Evolutionary conservation across 768 basidiomycete genomes (phyloP).

Genomic region (Lyophyllum shimeji): DNA sequence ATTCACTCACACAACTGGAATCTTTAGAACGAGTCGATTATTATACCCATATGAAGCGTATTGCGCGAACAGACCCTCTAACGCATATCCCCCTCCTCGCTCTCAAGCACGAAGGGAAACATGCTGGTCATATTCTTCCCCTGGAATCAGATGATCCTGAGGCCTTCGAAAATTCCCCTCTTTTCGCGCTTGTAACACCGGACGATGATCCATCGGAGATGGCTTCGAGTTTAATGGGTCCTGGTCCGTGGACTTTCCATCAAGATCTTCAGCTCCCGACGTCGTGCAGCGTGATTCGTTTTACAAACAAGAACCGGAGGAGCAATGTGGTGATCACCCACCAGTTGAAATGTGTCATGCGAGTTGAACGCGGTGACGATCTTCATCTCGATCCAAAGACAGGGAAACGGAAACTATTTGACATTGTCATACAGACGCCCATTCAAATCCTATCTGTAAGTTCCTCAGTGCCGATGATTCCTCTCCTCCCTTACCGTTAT

Average conservation of each 20-base stretch:
- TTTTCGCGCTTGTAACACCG: constrained; percentile 48
- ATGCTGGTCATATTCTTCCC: constrained; percentile 69
- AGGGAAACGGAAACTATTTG: constrained; percentile 79
- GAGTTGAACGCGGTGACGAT: constrained; percentile 83
- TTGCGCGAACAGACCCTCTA: constrained; percentile 69
- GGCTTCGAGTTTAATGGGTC: constrained; percentile 64
- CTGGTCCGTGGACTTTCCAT: constrained; percentile 87
- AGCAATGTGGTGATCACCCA: constrained; percentile 79
- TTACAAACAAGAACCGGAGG: constrained; percentile 77
- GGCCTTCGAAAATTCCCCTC: constrained; percentile 64
- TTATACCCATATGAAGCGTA: constrained; percentile 63
- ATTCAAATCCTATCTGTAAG: constrained; percentile 86
- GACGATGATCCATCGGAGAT: constrained; percentile 55
- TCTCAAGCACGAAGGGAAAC: constrained; percentile 56
- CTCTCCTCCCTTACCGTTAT: not conserved
- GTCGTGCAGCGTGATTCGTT: constrained; percentile 60
- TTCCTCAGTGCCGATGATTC: constrained; percentile 8
- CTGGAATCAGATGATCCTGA: constrained; percentile 69
- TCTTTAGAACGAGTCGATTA: constrained; percentile 78
- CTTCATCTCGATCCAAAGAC: constrained; percentile 55
- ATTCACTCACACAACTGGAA: not conserved
- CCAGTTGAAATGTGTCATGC: constrained; percentile 74
- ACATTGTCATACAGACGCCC: constrained; percentile 84
- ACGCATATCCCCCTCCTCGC: constrained; percentile 60
- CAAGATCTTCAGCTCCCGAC: constrained; percentile 67